Conservation (phyloP, 2,329 filamentous ascomycete genomes). For the Pyrenophora tritici-repentis region DNA sequence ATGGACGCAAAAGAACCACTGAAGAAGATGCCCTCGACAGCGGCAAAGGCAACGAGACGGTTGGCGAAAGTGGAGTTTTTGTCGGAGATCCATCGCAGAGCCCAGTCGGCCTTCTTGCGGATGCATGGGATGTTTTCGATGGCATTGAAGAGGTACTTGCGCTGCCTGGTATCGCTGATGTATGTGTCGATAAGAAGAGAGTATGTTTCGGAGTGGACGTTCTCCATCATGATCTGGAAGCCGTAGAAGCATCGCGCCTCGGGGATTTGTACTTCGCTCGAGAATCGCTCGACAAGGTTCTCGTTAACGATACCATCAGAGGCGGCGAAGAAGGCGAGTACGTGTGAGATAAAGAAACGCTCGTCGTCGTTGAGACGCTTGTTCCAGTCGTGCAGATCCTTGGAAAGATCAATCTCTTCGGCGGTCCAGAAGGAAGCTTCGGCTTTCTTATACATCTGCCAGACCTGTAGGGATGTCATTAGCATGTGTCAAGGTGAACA, state of each 20-base stretch:
- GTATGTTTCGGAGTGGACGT: slow-evolving; percentile 99
- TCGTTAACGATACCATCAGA: slow-evolving; percentile 99
- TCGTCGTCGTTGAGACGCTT: slow-evolving; percentile 96
- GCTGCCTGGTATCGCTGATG: slow-evolving; percentile 96
- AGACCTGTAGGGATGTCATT: slow-evolving; percentile 68
- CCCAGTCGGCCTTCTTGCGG: slow-evolving; percentile 98
- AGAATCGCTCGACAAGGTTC: slow-evolving; percentile 98
- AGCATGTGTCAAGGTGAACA: slow-evolving; percentile 26
- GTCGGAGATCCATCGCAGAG: slow-evolving; percentile 91
- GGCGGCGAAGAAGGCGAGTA: slow-evolving; percentile 97
- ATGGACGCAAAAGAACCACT: slow-evolving; percentile 97
- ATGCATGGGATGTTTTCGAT: slow-evolving; percentile 99
- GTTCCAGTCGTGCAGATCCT: slow-evolving; percentile 99
- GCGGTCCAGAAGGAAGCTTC: slow-evolving; percentile 99
- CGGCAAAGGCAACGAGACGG: slow-evolving; percentile 94
- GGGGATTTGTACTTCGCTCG: slow-evolving; percentile 92
- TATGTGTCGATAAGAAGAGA: slow-evolving; percentile 98
- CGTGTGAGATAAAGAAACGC: slow-evolving; percentile 97
- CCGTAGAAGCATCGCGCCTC: slow-evolving; percentile 99
- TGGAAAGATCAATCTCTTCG: slow-evolving; percentile 98
- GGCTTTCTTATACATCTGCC: slow-evolving; percentile 99
- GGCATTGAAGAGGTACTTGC: slow-evolving; percentile 94
- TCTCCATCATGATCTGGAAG: slow-evolving; percentile 99
- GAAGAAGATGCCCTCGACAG: slow-evolving; percentile 99
- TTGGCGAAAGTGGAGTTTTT: slow-evolving; percentile 92